Base-by-base conservation (phyloP, 495 filamentous ascomycete genomes). In the Schizothecium vesticola region DNA sequence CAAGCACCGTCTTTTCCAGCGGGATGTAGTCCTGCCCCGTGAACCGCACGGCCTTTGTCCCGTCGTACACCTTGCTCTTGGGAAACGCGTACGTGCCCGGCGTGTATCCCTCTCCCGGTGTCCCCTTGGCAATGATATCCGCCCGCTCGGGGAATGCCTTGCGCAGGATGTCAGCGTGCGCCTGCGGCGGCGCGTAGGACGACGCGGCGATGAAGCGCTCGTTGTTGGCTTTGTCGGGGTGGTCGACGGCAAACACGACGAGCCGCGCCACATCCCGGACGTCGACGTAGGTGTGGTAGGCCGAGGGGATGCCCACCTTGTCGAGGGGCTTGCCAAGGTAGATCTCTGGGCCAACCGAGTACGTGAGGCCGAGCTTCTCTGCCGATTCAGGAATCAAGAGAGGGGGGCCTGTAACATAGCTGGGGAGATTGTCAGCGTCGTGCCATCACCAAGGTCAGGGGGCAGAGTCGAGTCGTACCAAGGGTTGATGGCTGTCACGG, bases 401-500 rank as follows among this genome's bases (percentile, higher is more conserved):
- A 0, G 78, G 77, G 2, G 78, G 78, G 12, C 78, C 79, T 31
- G 70, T 66, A 6, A 80, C 74, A 65, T 75, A 74, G 56, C 70
- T 72, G 16, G 10, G 9, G 19, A 16, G 43, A 0, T 2, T 51
- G 21, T 25, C n/a, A 29, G 60, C 22, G 16, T 25, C 10, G 22
- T 25, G 11, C 9, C 11, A 13, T 11, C 3, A 9, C 23, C 0
- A 13, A 25, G 1, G 0, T 5, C 21, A 12, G 56, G 25, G 24
- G 21, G 13, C 3, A 6, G 19, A 3, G 13, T 0, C 36, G 22
- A 7, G 8, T 59, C 67, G 21, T 12, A 76, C 69, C 59, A 25
- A 28, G 87, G 86, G 24, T 88, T 76, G 8, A 89, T 72, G 3
- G 83, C 65, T 36, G 86, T 86, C 67, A 88, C 78, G 1, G 68